Evolutionary conservation across 73 alveolate genomes (phyloP), one percentile per base, ranked within the genome.

Genomic region (Durusdinium trenchii): DNA sequence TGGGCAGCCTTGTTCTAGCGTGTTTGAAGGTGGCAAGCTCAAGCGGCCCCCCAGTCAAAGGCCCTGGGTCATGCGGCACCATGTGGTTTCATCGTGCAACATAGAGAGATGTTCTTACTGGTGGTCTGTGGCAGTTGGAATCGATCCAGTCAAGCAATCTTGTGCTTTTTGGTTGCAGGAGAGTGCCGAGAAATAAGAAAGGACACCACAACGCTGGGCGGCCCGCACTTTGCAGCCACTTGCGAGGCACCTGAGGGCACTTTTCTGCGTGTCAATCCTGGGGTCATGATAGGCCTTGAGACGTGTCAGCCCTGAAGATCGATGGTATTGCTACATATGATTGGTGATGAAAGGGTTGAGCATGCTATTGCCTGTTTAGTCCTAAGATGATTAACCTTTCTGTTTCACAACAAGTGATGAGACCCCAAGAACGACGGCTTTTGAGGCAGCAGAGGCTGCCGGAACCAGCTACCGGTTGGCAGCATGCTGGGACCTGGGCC

Each of bases 401-500:
- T n/a, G n/a, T n/a, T n/a, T n/a, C n/a, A n/a, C n/a, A n/a, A n/a
- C n/a, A n/a, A n/a, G n/a, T n/a, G n/a, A n/a, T n/a, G n/a, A n/a
- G n/a, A n/a, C 64, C 26, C 47, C 87, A 54, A 42, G 40, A 52
- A 3, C 86, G 1, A 40, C 38, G 26, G 86, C 82, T 5, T 48
- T 9, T 35, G 57, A 89, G 98, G 98, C 87, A 4, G 98, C 98
- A 5, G 98, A 61, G 30, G 89, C 83, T 54, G 71, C 46, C 57
- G 89, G 89, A 73, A 43, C 46, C 43, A 47, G 78, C 78, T 38
- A 69, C 60, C 98, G 98, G 60, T 43, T 91, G 61, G 89, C 98
- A 16, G 95, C 95, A 14, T 86, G 95, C 57, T 60, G 82, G 82
- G 82, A 86, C 61, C 6, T 18, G n/a, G 95, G 82, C 82, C 71